A percentile compares a stretch with the other conserved stretches of the same genome.
Conservation (phyloP, 2,329 filamentous ascomycete genomes). For the Colletotrichum sp. region DNA sequence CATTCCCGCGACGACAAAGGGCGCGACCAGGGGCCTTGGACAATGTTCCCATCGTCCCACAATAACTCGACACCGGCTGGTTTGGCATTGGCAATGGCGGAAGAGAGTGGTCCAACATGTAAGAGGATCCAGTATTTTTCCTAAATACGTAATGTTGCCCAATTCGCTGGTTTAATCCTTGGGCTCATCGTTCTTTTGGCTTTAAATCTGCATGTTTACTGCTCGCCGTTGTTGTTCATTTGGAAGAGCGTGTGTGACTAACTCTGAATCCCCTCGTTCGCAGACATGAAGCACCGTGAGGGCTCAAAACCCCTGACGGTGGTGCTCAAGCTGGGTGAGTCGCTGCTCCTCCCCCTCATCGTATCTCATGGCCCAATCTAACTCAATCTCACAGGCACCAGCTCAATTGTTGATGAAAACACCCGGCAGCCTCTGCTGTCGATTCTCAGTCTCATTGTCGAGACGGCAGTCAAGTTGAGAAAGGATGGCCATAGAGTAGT, state of each 20-base stretch:
- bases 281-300: conserved; percentile 62
- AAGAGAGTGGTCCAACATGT: conserved; percentile 20
- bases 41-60: conserved; percentile 9
- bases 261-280: conserved; percentile 13
- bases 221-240: background rate
- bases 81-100: conserved; percentile 20
- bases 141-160: conserved; percentile 10
- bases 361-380: background rate
- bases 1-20: conserved; percentile 7
- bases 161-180: background rate
- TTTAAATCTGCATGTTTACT: background rate
- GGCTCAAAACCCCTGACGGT: conserved; percentile 70
- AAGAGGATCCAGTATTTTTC: conserved; percentile 21
- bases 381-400: conserved; percentile 72
- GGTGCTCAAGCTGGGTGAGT: conserved; percentile 86
- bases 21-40: conserved; percentile 18
- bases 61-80: conserved; percentile 14
- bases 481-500: conserved; percentile 94
- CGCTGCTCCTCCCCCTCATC: background rate
- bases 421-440: conserved; percentile 93
- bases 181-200: background rate
- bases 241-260: background rate
- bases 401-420: conserved; percentile 97
- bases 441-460: conserved; percentile 89
- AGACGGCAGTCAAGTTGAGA: conserved; percentile 86